phyloP scores from a whole-genome alignment of 768 basidiomycete species.

The Albatrellus ellisii region DNA sequence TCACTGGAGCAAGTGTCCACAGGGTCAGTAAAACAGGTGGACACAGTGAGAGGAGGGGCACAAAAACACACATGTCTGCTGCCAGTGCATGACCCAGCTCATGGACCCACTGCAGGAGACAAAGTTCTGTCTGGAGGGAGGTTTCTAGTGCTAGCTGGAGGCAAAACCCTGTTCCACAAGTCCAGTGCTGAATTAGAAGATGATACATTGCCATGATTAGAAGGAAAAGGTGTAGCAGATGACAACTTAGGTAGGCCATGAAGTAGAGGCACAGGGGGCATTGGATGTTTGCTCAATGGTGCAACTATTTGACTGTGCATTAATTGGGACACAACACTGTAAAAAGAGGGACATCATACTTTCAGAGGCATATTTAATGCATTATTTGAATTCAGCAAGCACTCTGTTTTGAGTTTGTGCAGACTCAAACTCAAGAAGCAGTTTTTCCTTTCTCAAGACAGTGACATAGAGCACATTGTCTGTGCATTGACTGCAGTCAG shows the following conservation, averaged over 20 bases:
- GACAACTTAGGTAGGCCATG: constrained; percentile 10
- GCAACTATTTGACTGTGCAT: constrained; percentile 3
- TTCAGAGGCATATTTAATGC: constrained; percentile 66
- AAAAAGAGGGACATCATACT: constrained; percentile 32
- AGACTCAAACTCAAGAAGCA: constrained; percentile 54
- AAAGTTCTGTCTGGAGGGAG: constrained; percentile 15
- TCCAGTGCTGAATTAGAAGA: constrained; percentile 13
- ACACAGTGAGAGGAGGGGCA: no score
- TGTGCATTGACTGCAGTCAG: constrained; percentile 20
- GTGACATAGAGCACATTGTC: constrained; percentile 63
- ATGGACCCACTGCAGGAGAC: constrained; percentile 10
- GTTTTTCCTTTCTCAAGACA: constrained; percentile 80
- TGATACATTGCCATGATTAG: constrained; percentile 1
- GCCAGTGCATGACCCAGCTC: no score
- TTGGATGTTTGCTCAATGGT: constrained; percentile 42
- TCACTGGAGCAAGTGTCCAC: no score
- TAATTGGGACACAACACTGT: neutral
- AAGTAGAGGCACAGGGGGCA: constrained; percentile 51
- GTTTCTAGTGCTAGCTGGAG: constrained; percentile 9
- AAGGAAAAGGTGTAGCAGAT: neutral
- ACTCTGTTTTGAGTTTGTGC: constrained; percentile 45
- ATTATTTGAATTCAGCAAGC: constrained; percentile 62
- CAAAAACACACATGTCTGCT: no score
- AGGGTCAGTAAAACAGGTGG: no score
- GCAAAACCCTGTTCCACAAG: constrained; percentile 1